phyloP scores from a whole-genome alignment of 176 grass and related monocot species.

The Cenchrus americanus region DNA sequence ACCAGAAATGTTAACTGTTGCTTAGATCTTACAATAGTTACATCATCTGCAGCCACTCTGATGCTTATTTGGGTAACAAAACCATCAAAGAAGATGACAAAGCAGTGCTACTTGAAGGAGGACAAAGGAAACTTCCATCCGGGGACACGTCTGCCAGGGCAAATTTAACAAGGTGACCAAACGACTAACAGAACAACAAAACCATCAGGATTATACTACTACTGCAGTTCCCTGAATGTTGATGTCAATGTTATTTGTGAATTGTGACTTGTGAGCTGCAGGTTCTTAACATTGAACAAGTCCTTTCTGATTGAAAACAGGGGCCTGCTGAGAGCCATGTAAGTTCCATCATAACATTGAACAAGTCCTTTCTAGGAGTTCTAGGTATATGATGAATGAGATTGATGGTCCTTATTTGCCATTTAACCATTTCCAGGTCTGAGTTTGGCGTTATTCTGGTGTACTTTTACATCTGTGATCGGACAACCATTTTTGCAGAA shows the following conservation, averaged over 20 bases:
- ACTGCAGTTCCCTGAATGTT: constrained; percentile 1
- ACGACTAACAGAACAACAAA: background rate
- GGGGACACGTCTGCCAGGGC: constrained; percentile 46
- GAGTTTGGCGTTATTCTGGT: constrained; percentile 71
- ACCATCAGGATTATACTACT: background rate
- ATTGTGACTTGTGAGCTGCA: constrained; percentile 30
- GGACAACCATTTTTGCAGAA: constrained; percentile 77
- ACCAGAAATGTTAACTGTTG: background rate
- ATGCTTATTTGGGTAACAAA: constrained; percentile 60
- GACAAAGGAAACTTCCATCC: constrained; percentile 56
- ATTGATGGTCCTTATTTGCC: background rate
- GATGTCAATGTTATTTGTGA: constrained; percentile 5
- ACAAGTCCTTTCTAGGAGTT: background rate
- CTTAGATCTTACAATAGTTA: constrained; percentile 9
- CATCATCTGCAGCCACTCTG: constrained; percentile 54
- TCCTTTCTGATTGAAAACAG: constrained; percentile 82
- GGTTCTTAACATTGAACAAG: constrained; percentile 79
- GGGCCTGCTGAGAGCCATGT: constrained; percentile 70
- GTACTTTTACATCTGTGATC: constrained; percentile 82
- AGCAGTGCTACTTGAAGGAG: constrained; percentile 72
- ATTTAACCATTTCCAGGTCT: constrained; percentile 38
- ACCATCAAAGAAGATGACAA: constrained; percentile 67
- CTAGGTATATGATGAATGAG: background rate
- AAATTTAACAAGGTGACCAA: constrained; percentile 67
- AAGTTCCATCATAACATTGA: constrained; percentile 29